Evolutionary conservation across 768 basidiomycete genomes (phyloP), one percentile per base, ranked within the genome.

Genomic region (Termitomyces sp.): DNA sequence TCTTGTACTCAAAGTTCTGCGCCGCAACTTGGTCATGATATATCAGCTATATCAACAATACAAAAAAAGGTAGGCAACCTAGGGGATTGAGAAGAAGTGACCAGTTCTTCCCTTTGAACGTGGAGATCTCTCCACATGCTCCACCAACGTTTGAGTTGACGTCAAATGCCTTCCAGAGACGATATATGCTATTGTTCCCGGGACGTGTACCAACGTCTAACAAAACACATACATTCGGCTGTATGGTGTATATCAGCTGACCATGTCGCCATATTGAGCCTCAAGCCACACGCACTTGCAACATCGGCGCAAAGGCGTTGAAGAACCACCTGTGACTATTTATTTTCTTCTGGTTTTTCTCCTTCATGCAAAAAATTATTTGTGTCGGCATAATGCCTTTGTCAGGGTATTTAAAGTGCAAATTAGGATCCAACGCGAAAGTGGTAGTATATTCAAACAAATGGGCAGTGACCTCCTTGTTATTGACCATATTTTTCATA

Each of bases 271-370:
- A 60, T 8, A 17, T 40, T 12, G 28, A 38, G 26, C 24, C 19
- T 37, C 12, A 40, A 2, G 40, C 37, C 30, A 40, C 77, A 42
- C 78, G n/a, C 41, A 88, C 90, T 72, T 90, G 88, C 28, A 98
- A 70, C 67, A 95, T 74, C 0, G 86, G 78, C 0, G 82, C 89
- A 66, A 98, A 90, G 0, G 93, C 95, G 66, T 97, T 98, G 71
- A 98, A 97, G 70, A 95, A 96, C 95, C 95, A 98, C 46, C 95
- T 77, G 64, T 97, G 94, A 45, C 88, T 91, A 68, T 97, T 98
- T 66, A 98, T 95, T 74, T 98, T 97, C 77, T 95, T 94, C 66
- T 92, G 88, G 66, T 96, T 98, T 75, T 84, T 90, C 74, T 95
- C 93, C 74, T 93, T 91, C 75, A 90, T 79, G 66, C 87, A 90